Evolutionary conservation across 228 moss, liverwort and hornwort species (phyloP).

Genomic region (Sphagnum fallax): DNA sequence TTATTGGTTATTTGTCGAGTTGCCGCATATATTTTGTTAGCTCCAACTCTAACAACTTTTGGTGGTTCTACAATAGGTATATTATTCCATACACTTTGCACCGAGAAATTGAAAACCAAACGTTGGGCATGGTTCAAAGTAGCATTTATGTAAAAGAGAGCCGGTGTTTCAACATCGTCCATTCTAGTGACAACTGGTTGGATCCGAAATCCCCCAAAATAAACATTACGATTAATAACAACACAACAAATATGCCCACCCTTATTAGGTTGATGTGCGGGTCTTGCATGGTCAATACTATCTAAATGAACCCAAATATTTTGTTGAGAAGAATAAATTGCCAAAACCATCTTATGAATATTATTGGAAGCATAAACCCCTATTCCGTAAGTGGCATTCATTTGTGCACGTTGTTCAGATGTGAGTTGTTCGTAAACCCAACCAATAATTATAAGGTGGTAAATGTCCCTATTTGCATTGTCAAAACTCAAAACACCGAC

Average conservation of each 20-base stretch:
- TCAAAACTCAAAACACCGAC: conserved; percentile 27
- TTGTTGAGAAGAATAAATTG: conserved; percentile 16
- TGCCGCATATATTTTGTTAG: conserved; percentile 23
- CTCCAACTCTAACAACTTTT: conserved; percentile 22
- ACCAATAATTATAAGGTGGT: conserved; percentile 29
- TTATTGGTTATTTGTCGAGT: conserved; percentile 18
- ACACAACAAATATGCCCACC: conserved; percentile 11
- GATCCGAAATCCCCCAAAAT: conserved; percentile 26
- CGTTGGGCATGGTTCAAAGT: conserved; percentile 8
- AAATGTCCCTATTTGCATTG: conserved; percentile 4
- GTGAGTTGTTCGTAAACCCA: not conserved
- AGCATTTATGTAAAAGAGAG: conserved; percentile 31
- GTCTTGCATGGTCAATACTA: conserved; percentile 10
- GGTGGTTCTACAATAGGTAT: conserved; percentile 22
- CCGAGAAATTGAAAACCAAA: conserved; percentile 11
- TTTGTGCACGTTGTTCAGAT: not conserved
- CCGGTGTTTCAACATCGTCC: not conserved
- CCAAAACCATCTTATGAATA: conserved; percentile 6
- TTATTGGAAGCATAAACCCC: not conserved
- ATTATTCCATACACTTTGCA: conserved; percentile 8
- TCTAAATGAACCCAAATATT: conserved; percentile 21
- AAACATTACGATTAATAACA: conserved; percentile 24
- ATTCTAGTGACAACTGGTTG: not conserved
- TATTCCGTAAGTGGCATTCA: not conserved
- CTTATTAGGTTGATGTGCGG: not conserved